Base-by-base conservation (phyloP, 805 yeast genomes). In the Myxozyma lipomycoides region DNA sequence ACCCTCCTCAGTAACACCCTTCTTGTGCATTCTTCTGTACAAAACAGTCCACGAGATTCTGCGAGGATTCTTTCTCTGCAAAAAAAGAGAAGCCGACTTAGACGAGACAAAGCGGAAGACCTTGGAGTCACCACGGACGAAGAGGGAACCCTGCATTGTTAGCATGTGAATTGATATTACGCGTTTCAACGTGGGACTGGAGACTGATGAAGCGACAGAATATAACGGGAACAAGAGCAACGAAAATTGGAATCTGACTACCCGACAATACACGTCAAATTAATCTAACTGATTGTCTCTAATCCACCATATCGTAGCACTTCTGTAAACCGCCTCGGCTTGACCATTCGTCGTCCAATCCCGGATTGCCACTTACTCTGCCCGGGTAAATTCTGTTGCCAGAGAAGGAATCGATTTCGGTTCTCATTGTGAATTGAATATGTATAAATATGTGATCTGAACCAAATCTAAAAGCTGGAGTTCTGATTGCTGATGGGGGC, bases 11-110 rank as follows among this genome's bases (percentile, higher is more conserved):
- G 96, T 83, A 74, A 91, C 82, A 81, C 99, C 99, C 82, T 93
- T 93, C 86, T 88, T 89, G 95, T 93, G 98, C 81, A 91, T 96
- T 80, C 95, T 87, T 84, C 99, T 91, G 91, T 80, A 93, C 70
- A 93, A 83, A 71, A 91, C 97, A 66, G 99, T 93, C 99, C 99
- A 93, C 63, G 98, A 83, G 74, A 93, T 83, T 84, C 96, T 86
- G 84, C 99, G 90, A 80, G 99, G 99, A 90, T 93, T 93, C 95
- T 93, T 93, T 85, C 97, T 89, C 83, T 93, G 99, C 73, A 84
- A 83, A 93, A 93, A 93, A 72, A 93, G 84, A 73, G 98, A 89
- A 70, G 95, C 91, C 73, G 95, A 82, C 80, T 93, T 93, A 67
- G 97, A 86, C 76, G 86, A 83, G 77, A 86, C 95, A 93, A 93